Conservation (phyloP, 192 early-diverging fungal species). For the Radiomyces spectabilis region DNA sequence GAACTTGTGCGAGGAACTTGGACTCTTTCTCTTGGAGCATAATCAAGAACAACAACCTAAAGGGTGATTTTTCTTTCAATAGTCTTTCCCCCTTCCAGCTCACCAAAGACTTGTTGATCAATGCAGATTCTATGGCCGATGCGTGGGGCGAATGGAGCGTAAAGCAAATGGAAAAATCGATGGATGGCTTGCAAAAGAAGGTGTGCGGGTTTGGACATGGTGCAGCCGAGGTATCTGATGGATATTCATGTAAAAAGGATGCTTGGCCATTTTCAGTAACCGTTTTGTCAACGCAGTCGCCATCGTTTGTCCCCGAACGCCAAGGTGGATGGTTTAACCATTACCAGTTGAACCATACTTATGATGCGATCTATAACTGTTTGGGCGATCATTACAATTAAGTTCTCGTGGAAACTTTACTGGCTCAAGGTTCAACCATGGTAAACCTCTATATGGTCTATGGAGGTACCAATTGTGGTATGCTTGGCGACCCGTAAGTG, state of each 20-base stretch:
- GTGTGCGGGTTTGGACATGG: slow-evolving; percentile 63
- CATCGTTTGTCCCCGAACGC: slow-evolving; percentile 68
- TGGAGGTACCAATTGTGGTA: slow-evolving; percentile 78
- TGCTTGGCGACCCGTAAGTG: slow-evolving; percentile 55
- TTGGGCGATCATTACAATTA: slow-evolving; percentile 64
- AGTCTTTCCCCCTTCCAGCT: slow-evolving; percentile 50
- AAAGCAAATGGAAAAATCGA: slow-evolving; percentile 30
- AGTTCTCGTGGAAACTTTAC: slow-evolving; percentile 47
- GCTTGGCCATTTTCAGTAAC: too few species aligned
- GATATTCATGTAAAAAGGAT: too few species aligned
- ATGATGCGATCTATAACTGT: slow-evolving; percentile 62
- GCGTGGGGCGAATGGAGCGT: slow-evolving; percentile 54
- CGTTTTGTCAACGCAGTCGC: too few species aligned
- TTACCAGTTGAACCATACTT: slow-evolving; percentile 52
- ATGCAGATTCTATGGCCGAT: slow-evolving; percentile 20
- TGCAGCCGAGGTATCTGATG: slow-evolving; percentile 37
- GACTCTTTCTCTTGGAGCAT: slow-evolving; percentile 72
- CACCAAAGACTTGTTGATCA: slow-evolving; percentile 37
- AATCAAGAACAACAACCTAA: slow-evolving; percentile 41
- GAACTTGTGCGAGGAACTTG: slow-evolving; percentile 62
- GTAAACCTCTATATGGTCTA: slow-evolving; percentile 66
- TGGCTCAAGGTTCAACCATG: slow-evolving; percentile 63
- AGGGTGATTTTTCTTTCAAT: slow-evolving; percentile 2
- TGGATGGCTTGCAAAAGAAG: slow-evolving; percentile 58
- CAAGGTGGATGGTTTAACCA: slow-evolving; percentile 80